Conservation (phyloP, 345 rosid species). For the Euclidium syriacum region DNA sequence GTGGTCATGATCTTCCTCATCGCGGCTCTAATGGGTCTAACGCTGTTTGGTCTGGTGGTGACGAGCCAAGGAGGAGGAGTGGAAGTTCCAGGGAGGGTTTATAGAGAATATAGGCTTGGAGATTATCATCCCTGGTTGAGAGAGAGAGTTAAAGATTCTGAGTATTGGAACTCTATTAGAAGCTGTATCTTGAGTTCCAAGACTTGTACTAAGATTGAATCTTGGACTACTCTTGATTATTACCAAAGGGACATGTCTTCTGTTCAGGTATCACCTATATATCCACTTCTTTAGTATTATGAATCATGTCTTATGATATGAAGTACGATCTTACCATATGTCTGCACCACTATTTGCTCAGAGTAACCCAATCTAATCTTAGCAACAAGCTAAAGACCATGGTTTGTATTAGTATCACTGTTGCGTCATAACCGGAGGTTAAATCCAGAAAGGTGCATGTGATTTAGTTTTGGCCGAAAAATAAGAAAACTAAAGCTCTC, state of each 20-base stretch:
- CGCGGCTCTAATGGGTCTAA: slow-evolving; percentile 60
- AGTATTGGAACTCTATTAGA: slow-evolving; percentile 64
- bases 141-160: slow-evolving; percentile 51
- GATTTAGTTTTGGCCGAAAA: too few relatives aligned
- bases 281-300: not conserved
- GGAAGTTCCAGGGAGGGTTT: slow-evolving; percentile 57
- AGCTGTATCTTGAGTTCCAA: slow-evolving; percentile 71
- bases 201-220: slow-evolving; percentile 54
- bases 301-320: not conserved
- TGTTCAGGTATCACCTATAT: slow-evolving; percentile 64
- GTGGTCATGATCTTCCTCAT: slow-evolving; percentile 79
- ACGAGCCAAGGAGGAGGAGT: slow-evolving; percentile 78
- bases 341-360: too few relatives aligned
- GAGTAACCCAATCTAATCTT: too few relatives aligned
- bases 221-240: slow-evolving; percentile 91
- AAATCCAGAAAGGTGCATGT: too few relatives aligned
- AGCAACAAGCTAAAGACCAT: too few relatives aligned
- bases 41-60: slow-evolving; percentile 75
- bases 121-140: slow-evolving; percentile 86
- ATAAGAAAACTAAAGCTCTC: too few relatives aligned
- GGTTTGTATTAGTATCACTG: too few relatives aligned
- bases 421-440: too few relatives aligned
- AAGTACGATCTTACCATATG: too few relatives aligned
- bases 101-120: slow-evolving; percentile 65
- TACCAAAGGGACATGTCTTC: slow-evolving; percentile 55